Base-by-base conservation (phyloP, 1,284 basidiomycete species). In the Melampsora americana region DNA sequence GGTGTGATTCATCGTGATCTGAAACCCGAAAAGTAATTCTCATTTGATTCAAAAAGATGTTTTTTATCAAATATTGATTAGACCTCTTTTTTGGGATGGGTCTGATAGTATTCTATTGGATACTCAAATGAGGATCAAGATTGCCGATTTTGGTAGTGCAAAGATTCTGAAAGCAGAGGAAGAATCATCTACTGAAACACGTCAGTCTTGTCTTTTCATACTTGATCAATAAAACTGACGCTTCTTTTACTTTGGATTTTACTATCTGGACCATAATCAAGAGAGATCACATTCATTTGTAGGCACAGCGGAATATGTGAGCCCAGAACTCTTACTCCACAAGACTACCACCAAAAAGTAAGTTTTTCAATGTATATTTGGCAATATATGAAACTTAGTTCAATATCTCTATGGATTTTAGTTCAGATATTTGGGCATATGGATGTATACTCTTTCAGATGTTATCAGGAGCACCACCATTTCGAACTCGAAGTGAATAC, bases 111-210 rank as follows among this genome's bases (percentile, higher is more conserved):
- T 98, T 59, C 85, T 99, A 18, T 86, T 98, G 56, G 93, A 95
- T 80, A 87, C 88, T 66, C 87, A 89, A 26, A 91, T 89, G 84
- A 88, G 93, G 68, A 88, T 97, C 83, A 97, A 95, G 84, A 88
- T 99, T 26, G 93, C 95, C 35, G 96, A 99, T 84, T 99, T 99
- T 84, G 96, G 96, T 12, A 96, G 93, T 23, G 94, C 93, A 44
- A 95, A 95, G 84, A 86, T 95, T 79, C 85, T 94, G 66, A 88
- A 89, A 79, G 83, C 82, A 77, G 80, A 82, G 78, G 77, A 87
- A 18, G 85, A 85, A 14, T 46, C 66, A 30, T 53, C 46, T 20
- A 35, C 12, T 26, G 69, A 30, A 16, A 1, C 30, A 11, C 53
- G 44, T 70, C 9, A 60, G 53, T 69, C 44, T 39, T 26, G 12